A percentile compares a stretch with the other conserved stretches of the same genome.
These are phyloP conservation scores for Nemania sp. DNA, from an alignment of 2,329 filamentous ascomycete species.

Conservation along the genomic window DNA sequence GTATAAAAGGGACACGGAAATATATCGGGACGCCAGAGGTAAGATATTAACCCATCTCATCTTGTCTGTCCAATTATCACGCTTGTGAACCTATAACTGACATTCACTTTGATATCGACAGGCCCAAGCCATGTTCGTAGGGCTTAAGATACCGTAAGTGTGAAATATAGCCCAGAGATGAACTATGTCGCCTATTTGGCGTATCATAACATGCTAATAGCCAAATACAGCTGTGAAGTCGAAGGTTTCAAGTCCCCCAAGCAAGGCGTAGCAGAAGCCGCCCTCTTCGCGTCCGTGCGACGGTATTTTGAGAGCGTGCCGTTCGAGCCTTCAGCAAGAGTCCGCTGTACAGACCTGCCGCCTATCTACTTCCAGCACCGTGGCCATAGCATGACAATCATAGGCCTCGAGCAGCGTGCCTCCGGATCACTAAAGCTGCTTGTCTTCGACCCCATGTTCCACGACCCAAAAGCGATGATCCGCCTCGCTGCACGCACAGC, in stretches of 20 bases:
- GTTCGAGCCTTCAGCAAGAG: slow-evolving; percentile 56
- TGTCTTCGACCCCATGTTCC: slow-evolving; percentile 87
- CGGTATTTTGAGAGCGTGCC: slow-evolving; percentile 70
- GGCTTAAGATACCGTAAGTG: slow-evolving; percentile 66
- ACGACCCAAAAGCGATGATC: slow-evolving; percentile 65
- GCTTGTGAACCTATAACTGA: not conserved
- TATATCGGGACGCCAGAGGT: slow-evolving; percentile 95
- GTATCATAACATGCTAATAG: not conserved
- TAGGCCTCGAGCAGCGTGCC: slow-evolving; percentile 74
- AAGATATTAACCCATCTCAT: slow-evolving; percentile 27
- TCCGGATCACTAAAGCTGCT: slow-evolving; percentile 71
- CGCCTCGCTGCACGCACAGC: slow-evolving; percentile 54
- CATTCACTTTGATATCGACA: slow-evolving; percentile 39
- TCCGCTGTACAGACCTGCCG: slow-evolving; percentile 72
- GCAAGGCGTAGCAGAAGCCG: slow-evolving; percentile 52
- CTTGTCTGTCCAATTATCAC: not conserved
- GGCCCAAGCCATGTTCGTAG: slow-evolving; percentile 78
- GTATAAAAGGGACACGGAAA: slow-evolving; percentile 84
- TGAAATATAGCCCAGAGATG: not conserved
- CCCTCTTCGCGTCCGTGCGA: slow-evolving; percentile 70
- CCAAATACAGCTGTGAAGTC: slow-evolving; percentile 58
- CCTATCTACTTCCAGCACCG: slow-evolving; percentile 91
- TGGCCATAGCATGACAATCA: slow-evolving; percentile 86
- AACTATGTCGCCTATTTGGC: not conserved
- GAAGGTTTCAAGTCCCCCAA: slow-evolving; percentile 59